These are phyloP conservation scores for Aspergillus olivimuriae DNA, from an alignment of 495 filamentous ascomycete species.

Conservation along the genomic window DNA sequence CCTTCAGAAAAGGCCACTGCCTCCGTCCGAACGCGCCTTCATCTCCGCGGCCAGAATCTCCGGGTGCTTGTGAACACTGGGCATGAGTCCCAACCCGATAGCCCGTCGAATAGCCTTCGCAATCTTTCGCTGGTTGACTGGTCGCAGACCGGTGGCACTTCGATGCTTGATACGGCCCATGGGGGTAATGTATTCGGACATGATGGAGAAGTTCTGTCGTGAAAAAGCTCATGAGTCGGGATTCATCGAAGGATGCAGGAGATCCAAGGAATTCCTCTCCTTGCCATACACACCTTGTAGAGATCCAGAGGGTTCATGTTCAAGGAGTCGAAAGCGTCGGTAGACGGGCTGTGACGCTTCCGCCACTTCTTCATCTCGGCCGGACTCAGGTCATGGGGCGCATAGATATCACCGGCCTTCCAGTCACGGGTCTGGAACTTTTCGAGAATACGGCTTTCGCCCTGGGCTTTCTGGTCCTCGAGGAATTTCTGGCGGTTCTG, in stretches of 20 bases:
- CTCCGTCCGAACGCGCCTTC: slow-evolving; percentile 21
- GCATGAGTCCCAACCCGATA: slow-evolving; percentile 86
- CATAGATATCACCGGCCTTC: slow-evolving; percentile 74
- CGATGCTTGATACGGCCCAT: slow-evolving; percentile 80
- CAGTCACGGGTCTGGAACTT: slow-evolving; percentile 49
- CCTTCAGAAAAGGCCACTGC: slow-evolving; percentile 5
- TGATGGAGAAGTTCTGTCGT: slow-evolving; percentile 80
- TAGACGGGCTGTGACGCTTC: slow-evolving; percentile 37
- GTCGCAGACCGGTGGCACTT: slow-evolving; percentile 68
- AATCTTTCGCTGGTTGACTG: slow-evolving; percentile 86
- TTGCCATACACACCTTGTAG: slow-evolving; percentile 63
- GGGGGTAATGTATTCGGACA: slow-evolving; percentile 79
- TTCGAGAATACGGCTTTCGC: slow-evolving; percentile 33
- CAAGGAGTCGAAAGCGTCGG: slow-evolving; percentile 74
- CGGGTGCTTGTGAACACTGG: slow-evolving; percentile 88
- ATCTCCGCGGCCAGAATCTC: slow-evolving; percentile 59
- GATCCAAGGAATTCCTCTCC: no score
- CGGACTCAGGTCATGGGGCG: slow-evolving; percentile 77
- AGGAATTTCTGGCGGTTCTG: slow-evolving; percentile 30
- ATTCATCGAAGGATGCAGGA: no score
- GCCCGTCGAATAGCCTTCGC: slow-evolving; percentile 86
- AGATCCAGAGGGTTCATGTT: slow-evolving; percentile 74
- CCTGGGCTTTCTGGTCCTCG: slow-evolving; percentile 33
- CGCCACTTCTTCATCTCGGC: slow-evolving; percentile 68
- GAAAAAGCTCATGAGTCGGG: no score